Base-by-base conservation (phyloP, 1,284 basidiomycete genomes). In the Malassezia nana region DNA sequence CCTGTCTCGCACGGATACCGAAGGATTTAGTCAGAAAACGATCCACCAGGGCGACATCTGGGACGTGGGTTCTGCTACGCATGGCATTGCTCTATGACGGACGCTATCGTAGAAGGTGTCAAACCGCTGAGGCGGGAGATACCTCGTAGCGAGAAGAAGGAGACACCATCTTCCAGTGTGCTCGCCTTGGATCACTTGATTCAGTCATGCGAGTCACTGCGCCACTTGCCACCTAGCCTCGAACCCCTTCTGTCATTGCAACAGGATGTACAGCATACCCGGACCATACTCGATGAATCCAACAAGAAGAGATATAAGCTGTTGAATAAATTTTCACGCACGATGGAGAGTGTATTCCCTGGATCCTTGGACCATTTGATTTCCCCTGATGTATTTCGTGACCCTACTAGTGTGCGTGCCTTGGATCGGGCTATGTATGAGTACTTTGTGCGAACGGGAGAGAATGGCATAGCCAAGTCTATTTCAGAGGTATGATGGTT, bases 301-400 rank as follows among this genome's bases (percentile, higher is more conserved):
- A 66, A 72, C 18, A 62, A 63, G 32, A 65, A 69, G 44, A 62
- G 62, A 35, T 63, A 72, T 42, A 57, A 53, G 0, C 64, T 63
- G 1, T 56, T 72, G 2, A 51, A 53, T 40, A 68, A 67, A 31
- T 47, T 68, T 1, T 57, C 60, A 16, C 66, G 67, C 39, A 59
- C 65, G 12, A 57, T 71, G 30, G 68, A 72, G 22, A 60, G 60
- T 10, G 65, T 62, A 47, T 69, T 71, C 29, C 57, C 67, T n/a
- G 59, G 54, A 9, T 44, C 62, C 9, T 52, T 65, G 43, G 65
- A 66, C 9, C 58, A 57, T 8, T 50, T 69, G 2, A 62, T 66
- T 31, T 60, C 66, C 42, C 63, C 66, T 1, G 44, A 45, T 3
- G 59, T 72, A 6, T 72, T 72, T 35, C 53, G 55, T 1, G 59